Evolutionary conservation across 805 yeast genomes (phyloP).

Genomic region (Candida qinlingensis): DNA sequence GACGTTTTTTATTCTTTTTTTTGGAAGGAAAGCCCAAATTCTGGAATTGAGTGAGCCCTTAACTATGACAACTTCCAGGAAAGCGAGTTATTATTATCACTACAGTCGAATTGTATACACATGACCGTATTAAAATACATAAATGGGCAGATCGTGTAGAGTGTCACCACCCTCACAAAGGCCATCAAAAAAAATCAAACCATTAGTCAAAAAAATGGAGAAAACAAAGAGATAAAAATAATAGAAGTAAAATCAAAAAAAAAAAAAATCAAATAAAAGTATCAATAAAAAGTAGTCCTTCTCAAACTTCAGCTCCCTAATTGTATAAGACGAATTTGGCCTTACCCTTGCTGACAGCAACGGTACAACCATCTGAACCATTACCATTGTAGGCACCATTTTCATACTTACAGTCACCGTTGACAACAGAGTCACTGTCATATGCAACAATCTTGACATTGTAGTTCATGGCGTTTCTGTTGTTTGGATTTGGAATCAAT

Average conservation of each 20-base stretch:
- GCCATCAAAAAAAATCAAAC: not conserved
- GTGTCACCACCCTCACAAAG: no score
- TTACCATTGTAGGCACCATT: slow-evolving; percentile 67
- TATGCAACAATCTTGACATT: slow-evolving; percentile 72
- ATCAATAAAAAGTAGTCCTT: not conserved
- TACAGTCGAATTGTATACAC: no score
- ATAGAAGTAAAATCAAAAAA: not conserved
- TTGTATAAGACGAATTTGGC: slow-evolving; percentile 57
- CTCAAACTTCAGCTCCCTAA: not conserved
- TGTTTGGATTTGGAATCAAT: slow-evolving; percentile 93
- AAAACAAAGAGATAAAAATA: not conserved
- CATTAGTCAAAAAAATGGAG: not conserved
- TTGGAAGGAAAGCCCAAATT: not conserved
- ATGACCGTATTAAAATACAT: no score
- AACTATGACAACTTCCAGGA: not conserved
- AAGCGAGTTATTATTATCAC: not conserved
- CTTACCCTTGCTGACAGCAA: slow-evolving; percentile 52
- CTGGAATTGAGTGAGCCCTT: not conserved
- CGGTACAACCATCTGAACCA: slow-evolving; percentile 77
- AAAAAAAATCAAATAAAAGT: not conserved
- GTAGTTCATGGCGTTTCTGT: slow-evolving; percentile 58
- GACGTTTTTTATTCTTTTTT: slow-evolving; percentile 1
- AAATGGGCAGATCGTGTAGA: no score
- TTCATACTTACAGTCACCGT: slow-evolving; percentile 75
- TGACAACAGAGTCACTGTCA: slow-evolving; percentile 45